A percentile compares a stretch with the other conserved stretches of the same genome.
Evolutionary conservation across 495 filamentous ascomycete species (phyloP).

Genomic region (Daldinia vernicosa): DNA sequence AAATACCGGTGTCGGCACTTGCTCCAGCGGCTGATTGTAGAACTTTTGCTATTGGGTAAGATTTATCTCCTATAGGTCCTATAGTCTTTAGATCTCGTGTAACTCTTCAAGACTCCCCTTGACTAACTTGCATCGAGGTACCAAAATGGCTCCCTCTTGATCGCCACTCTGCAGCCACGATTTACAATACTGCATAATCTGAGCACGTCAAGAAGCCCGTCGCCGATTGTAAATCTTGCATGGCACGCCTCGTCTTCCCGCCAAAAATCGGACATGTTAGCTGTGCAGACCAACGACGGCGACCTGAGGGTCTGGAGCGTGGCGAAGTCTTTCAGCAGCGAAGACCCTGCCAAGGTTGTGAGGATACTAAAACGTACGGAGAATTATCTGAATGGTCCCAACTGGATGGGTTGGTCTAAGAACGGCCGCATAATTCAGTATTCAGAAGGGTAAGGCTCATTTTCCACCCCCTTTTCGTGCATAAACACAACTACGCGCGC

Average conservation of each 20-base stretch:
- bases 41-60: conserved; percentile 95
- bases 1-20: conserved; percentile 87
- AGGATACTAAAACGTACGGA: conserved; percentile 85
- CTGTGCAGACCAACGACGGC: conserved; percentile 88
- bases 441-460: conserved; percentile 82
- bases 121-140: conserved; percentile 68
- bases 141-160: conserved; percentile 91
- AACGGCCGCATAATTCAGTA: conserved; percentile 95
- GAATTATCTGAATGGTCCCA: conserved; percentile 75
- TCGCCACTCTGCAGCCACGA: conserved; percentile 86
- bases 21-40: conserved; percentile 92
- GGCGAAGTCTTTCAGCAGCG: conserved; percentile 79
- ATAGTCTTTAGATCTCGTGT: conserved; percentile 9
- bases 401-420: conserved; percentile 99
- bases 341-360: conserved; percentile 83
- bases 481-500: conserved; percentile 48
- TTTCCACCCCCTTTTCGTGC: conserved; percentile 33
- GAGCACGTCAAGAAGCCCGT: conserved; percentile 81
- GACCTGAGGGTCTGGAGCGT: conserved; percentile 98
- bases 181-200: conserved; percentile 96
- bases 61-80: conserved; percentile 19
- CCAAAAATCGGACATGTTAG: conserved; percentile 98
- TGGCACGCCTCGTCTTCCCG: conserved; percentile 98
- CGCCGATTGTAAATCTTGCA: conserved; percentile 86
- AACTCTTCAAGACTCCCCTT: conserved; percentile 24